Base-by-base conservation (phyloP, 805 yeast genomes). In the Hermanozyma aechmeae region DNA sequence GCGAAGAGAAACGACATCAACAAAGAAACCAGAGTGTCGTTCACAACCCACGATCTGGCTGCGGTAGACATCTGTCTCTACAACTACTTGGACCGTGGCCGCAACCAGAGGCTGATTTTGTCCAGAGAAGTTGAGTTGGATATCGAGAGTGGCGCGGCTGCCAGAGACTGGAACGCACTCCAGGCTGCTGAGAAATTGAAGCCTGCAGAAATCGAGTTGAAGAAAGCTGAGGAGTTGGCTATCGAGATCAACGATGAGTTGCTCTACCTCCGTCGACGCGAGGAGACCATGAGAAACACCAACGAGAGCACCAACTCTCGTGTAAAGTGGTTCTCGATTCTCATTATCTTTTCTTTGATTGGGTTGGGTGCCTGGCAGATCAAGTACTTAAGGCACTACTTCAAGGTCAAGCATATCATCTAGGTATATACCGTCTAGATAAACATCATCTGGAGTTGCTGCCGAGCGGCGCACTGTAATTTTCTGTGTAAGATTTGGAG, bases 111-210 rank as follows among this genome's bases (percentile, higher is more conserved):
- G 36, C 53, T 58, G 31, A 68, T 69, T 17, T 46, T 70, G 42
- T 53, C 61, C 35, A 78, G 97, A 56, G 79, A 79, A 30, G 64
- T 92, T 44, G 96, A 86, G 49, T 65, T 92, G 47, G 96, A 87
- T 40, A 79, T 92, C 35, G 97, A 92, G 56, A 77, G 86, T 38
- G 98, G 98, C 25, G 83, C 96, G 29, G 83, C 86, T 46, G 98
- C 97, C 24, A 79, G 97, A 58, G 97, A 92, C 61, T 92, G 97
- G 96, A 85, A 86, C 51, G 84, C 86, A 15, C 66, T 87, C 38
- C 96, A 87, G 64, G 87, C 95, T 26, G 73, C 81, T 25, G 97
- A 92, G 57, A 84, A 85, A 53, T 76, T 92, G 55, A 83, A 81
- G 59, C 97, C 98, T 4, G 74, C 80, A 28, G 98, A 92, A 59